Evolutionary conservation across 2,329 filamentous ascomycete species (phyloP), one percentile per base, ranked within the genome.

Genomic region (Corniculantispora saksenae): DNA sequence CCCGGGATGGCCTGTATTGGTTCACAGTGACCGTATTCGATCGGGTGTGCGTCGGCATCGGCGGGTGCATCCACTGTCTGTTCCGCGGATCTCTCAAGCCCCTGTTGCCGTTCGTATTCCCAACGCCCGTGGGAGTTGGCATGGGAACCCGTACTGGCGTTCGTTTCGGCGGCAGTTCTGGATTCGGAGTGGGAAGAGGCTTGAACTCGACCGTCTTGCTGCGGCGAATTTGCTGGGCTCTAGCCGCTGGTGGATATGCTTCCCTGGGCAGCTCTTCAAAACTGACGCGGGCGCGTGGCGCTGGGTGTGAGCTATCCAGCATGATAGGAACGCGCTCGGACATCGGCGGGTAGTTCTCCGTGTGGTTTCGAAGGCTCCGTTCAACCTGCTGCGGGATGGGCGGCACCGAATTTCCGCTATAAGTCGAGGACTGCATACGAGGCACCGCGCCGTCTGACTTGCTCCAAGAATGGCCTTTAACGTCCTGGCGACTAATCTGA

Each of bases 121-220:
- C 38, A 25, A 47, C 47, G 4, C 25, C 38, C 13, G n/a, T n/a
- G 0, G 60, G 25, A 10, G 23, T 32, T 2, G 60, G 50, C 25
- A 19, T 38, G 7, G 60, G 50, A 3, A 62, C 50, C 17, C 40
- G 53, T 1, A 62, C n/a, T 19, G 60, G 60, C 19, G 19, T 62
- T 47, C 60, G 45, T 50, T 48, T 55, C 9, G 53, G 50, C 13
- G 60, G 60, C 25, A 62, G 29, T 8, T 62, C 60, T 3, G 51
- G 50, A 12, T 62, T 54, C 1, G 60, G 60, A 3, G 50, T 55
- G 6, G 60, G 60, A 7, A 62, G 60, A 19, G 60, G 60, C 25
- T 62, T 62, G n/a, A 55, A 54, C 13, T 62, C 50, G 1, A 50
- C 17, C n/a, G 50, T 62, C 40, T 62, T 48, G 13, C 38, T 35